These are phyloP conservation scores for Letharia lupina DNA, from an alignment of 495 filamentous ascomycete genomes.

Conservation along the genomic window DNA sequence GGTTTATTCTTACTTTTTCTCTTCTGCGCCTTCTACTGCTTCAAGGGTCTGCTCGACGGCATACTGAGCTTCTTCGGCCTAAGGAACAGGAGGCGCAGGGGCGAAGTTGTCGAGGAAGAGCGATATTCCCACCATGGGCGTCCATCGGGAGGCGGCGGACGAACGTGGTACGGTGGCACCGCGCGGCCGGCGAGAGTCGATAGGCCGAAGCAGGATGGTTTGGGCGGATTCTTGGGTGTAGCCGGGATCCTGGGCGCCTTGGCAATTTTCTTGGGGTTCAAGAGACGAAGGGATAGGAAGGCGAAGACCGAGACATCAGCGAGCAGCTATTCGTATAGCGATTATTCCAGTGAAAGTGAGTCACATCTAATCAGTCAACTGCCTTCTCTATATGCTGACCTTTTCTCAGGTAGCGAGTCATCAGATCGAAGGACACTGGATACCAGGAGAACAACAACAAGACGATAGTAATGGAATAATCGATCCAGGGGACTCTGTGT, in stretches of 20 bases:
- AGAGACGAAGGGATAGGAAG: constrained; percentile 49
- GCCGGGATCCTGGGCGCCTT: constrained; percentile 56
- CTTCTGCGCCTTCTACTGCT: constrained; percentile 66
- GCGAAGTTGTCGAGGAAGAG: constrained; percentile 56
- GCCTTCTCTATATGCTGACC: constrained; percentile 21
- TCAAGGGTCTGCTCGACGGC: constrained; percentile 54
- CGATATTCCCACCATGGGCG: constrained; percentile 50
- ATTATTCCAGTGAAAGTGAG: constrained; percentile 28
- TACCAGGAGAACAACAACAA: constrained; percentile 34
- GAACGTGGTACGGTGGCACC: constrained; percentile 60
- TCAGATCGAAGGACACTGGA: constrained; percentile 43
- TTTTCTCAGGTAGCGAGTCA: constrained; percentile 39
- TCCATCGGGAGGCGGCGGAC: constrained; percentile 37
- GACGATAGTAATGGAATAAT: constrained; percentile 25
- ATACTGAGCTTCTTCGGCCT: constrained; percentile 60
- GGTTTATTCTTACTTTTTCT: constrained; percentile 64
- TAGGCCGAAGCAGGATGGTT: constrained; percentile 42
- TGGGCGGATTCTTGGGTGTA: constrained; percentile 48
- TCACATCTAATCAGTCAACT: constrained; percentile 32
- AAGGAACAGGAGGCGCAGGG: constrained; percentile 39
- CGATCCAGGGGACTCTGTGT: background rate
- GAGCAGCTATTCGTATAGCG: constrained; percentile 42
- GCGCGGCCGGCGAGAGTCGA: constrained; percentile 41
- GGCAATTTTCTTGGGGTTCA: constrained; percentile 68
- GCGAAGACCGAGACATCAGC: constrained; percentile 40